phyloP scores from a whole-genome alignment of 2,329 filamentous ascomycete genomes.

The Colletotrichum destructivum region DNA sequence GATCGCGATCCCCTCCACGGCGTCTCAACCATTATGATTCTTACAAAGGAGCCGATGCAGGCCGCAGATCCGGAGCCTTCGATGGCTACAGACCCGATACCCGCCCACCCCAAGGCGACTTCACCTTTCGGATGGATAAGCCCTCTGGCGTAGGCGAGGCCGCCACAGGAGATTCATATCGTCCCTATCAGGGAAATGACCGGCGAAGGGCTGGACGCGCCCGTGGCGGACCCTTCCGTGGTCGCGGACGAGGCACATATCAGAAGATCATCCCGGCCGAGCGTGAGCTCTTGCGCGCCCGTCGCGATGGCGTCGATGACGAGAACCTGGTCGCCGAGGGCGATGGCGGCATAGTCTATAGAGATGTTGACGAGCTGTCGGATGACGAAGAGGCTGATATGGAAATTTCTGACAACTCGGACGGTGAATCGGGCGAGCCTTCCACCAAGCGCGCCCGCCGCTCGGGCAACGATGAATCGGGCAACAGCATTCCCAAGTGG shows the following conservation, averaged over 20 bases:
- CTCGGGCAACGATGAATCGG: conserved; percentile 51
- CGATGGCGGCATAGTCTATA: conserved; percentile 66
- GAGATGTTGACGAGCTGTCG: conserved; percentile 70
- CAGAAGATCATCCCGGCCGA: conserved; percentile 60
- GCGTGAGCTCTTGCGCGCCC: conserved; percentile 61
- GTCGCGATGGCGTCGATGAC: conserved; percentile 57
- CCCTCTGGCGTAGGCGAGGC: conserved; percentile 63
- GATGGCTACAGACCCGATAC: conserved; percentile 55
- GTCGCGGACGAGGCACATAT: conserved; percentile 41
- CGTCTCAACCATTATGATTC: conserved; percentile 28
- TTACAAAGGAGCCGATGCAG: conserved; percentile 35
- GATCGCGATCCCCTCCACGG: conserved; percentile 34
- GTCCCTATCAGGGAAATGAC: conserved; percentile 45
- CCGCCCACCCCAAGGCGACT: conserved; percentile 62
- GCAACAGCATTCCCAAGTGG: conserved; percentile 79
- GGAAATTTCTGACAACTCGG: conserved; percentile 71
- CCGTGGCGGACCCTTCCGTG: conserved; percentile 13
- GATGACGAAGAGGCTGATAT: conserved; percentile 76
- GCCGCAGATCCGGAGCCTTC: conserved; percentile 35
- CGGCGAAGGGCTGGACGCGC: conserved; percentile 24
- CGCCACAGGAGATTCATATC: conserved; percentile 49
- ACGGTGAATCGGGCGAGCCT: conserved; percentile 57
- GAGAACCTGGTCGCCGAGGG: conserved; percentile 64
- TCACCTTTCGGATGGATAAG: conserved; percentile 69
- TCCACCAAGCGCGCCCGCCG: conserved; percentile 61